Evolutionary conservation across 306 rosid genomes (phyloP).

Genomic region (Glycine latifolia): DNA sequence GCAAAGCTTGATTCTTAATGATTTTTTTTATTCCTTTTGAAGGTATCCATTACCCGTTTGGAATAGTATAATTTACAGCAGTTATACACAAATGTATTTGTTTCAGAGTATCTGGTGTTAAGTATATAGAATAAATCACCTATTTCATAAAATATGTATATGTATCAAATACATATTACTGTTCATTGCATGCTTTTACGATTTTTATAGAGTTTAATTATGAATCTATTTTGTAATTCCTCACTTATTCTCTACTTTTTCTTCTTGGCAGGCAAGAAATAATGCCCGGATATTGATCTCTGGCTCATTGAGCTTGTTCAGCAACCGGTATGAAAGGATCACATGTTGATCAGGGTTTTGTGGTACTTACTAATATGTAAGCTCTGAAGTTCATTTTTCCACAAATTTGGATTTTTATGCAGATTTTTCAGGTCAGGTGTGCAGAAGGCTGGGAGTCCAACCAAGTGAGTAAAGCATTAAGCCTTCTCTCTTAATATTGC

Average conservation of each 20-base stretch:
- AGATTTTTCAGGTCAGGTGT: constrained; percentile 87
- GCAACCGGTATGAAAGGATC: constrained; percentile 70
- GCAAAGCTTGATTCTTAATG: not conserved
- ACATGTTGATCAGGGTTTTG: constrained; percentile 31
- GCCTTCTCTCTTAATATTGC: constrained; percentile 20
- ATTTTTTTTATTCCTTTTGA: not conserved
- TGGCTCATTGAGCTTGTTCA: constrained; percentile 87
- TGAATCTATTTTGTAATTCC: constrained; percentile 4
- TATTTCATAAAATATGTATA: not conserved
- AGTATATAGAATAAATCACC: not conserved
- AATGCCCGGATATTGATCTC: constrained; percentile 93
- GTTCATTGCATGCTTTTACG: constrained; percentile 31
- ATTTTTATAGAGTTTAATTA: constrained; percentile 20
- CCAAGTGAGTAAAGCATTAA: constrained; percentile 67
- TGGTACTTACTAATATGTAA: not conserved
- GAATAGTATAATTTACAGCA: not conserved
- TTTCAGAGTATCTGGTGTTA: not conserved
- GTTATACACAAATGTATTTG: not conserved
- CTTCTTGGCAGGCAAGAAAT: constrained; percentile 82
- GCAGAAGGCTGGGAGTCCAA: constrained; percentile 83
- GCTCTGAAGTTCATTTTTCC: constrained; percentile 29
- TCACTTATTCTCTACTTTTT: not conserved
- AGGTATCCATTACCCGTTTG: not conserved
- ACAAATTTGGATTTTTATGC: constrained; percentile 46
- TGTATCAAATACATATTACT: not conserved